Conservation (phyloP, 1,139 yeast genomes). For the Magnusiomyces fungicola region DNA sequence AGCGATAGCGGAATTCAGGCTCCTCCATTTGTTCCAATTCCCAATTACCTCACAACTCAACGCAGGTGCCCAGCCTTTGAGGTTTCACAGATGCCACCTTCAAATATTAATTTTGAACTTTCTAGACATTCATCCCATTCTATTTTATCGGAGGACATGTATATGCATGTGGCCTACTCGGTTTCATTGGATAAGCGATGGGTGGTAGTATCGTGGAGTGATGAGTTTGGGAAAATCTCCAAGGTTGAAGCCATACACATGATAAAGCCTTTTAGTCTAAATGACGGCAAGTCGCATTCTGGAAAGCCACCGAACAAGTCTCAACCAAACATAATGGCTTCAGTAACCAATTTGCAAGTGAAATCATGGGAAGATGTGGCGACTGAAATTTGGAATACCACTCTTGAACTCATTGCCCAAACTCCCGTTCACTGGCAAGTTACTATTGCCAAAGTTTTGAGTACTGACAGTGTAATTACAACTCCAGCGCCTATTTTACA, state of each 20-base stretch:
- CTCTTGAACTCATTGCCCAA: slow-evolving; percentile 33
- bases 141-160: slow-evolving; percentile 58
- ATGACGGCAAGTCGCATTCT: neutral
- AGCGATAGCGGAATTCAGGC: neutral
- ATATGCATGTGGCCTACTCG: slow-evolving; percentile 79
- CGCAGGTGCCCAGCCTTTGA: slow-evolving; percentile 29
- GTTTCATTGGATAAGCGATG: slow-evolving; percentile 74
- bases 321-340: neutral
- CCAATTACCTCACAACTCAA: slow-evolving; percentile 8
- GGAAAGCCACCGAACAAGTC: neutral
- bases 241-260: slow-evolving; percentile 43
- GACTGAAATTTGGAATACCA: slow-evolving; percentile 52
- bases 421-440: slow-evolving; percentile 30
- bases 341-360: neutral
- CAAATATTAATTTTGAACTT: slow-evolving; percentile 45
- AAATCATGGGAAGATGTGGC: slow-evolving; percentile 40
- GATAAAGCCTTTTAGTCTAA: neutral
- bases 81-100: slow-evolving; percentile 33
- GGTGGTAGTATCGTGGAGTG: slow-evolving; percentile 87
- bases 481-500: neutral
- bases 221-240: slow-evolving; percentile 64
- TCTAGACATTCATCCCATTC: slow-evolving; percentile 35
- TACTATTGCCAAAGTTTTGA: slow-evolving; percentile 29
- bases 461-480: neutral
- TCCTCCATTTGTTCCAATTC: neutral